A percentile compares a stretch with the other conserved stretches of the same genome.
Conservation (phyloP, 140 eudicot genomes). For the Anethum foeniculum region DNA sequence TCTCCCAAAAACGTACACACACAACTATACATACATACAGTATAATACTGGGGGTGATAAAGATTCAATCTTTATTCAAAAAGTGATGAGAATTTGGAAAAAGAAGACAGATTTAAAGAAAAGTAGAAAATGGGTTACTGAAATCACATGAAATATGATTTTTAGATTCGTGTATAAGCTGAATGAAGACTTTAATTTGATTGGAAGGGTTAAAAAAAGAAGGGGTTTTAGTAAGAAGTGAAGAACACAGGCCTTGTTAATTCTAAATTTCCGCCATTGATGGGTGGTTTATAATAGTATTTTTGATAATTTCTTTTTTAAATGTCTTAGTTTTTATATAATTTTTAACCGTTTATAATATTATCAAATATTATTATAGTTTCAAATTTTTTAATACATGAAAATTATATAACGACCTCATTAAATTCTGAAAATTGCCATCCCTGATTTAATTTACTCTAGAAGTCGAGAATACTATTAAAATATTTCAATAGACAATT, state of each 20-base stretch:
- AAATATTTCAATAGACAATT: background rate
- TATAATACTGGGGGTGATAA: background rate
- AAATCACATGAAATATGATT: background rate
- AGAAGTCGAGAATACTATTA: no score
- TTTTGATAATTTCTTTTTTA: no score
- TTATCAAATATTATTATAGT: no score
- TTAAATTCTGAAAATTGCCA: no score
- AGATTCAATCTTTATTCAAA: background rate
- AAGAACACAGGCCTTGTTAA: background rate
- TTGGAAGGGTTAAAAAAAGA: background rate
- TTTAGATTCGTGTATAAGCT: background rate
- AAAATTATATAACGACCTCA: no score
- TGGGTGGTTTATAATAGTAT: background rate
- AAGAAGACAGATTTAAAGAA: background rate
- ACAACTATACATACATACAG: background rate
- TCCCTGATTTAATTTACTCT: no score
- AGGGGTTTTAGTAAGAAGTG: slow-evolving; percentile 2
- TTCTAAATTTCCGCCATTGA: background rate
- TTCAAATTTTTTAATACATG: no score
- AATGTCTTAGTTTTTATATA: no score
- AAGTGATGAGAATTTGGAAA: background rate
- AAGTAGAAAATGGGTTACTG: background rate
- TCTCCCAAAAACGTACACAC: background rate
- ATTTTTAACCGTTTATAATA: no score
- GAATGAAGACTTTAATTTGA: background rate